Conservation (phyloP, 2,329 filamentous ascomycete genomes). For the Cladosporium velox region DNA sequence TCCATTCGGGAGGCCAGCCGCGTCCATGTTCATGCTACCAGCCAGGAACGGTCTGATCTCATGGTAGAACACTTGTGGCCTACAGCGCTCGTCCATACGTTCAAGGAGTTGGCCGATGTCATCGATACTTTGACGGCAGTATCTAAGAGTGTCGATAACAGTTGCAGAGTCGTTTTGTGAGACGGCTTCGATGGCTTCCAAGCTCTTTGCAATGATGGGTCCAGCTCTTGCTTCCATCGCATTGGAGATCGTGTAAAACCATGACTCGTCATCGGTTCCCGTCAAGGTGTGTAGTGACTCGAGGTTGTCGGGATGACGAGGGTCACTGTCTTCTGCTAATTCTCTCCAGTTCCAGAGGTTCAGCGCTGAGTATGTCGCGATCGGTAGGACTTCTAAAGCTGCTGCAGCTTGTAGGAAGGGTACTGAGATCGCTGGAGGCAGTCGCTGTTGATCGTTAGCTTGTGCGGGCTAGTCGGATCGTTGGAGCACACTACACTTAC, state of each 20-base stretch:
- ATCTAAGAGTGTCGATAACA: constrained; percentile 44
- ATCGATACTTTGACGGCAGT: constrained; percentile 45
- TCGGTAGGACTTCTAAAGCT: constrained; percentile 76
- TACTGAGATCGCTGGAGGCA: constrained; percentile 79
- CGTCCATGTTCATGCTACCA: constrained; percentile 57
- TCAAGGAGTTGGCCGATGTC: constrained; percentile 48
- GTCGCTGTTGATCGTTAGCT: constrained; percentile 43
- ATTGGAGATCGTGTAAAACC: constrained; percentile 62
- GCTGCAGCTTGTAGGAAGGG: constrained; percentile 76
- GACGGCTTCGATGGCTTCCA: constrained; percentile 51
- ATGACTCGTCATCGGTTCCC: constrained; percentile 90
- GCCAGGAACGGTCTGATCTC: constrained; percentile 55
- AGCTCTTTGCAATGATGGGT: constrained; percentile 48
- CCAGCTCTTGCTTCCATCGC: constrained; percentile 56
- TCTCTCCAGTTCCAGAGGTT: constrained; percentile 97
- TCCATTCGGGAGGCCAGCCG: constrained; percentile 52
- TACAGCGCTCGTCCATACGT: constrained; percentile 54
- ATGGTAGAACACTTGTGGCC: constrained; percentile 54
- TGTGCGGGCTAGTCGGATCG: neutral
- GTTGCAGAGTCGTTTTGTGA: constrained; percentile 40
- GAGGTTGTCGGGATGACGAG: constrained; percentile 84
- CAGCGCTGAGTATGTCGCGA: constrained; percentile 88
- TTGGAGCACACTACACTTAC: constrained; percentile 18
- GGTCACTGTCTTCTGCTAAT: constrained; percentile 68
- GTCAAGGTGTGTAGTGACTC: constrained; percentile 86